Base-by-base conservation (phyloP, 805 yeast species). In the Torulaspora quercuum region DNA sequence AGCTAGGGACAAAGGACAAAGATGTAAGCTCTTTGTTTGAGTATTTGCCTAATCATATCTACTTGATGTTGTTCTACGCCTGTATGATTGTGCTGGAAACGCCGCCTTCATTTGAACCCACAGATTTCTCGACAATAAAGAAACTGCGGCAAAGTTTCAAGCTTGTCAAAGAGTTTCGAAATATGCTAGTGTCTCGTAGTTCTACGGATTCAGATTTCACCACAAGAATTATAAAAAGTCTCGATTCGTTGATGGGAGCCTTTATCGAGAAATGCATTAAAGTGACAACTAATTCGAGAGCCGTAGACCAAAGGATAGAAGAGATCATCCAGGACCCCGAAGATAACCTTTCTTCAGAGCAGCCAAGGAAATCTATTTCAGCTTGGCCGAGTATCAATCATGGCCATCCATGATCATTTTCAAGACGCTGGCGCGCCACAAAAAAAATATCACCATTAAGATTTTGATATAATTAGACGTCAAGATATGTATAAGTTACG, bases 321-420 rank as follows among this genome's bases (percentile, higher is more conserved):
- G 43, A 42, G 22, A 42, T 42, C n/a, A 39, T 35, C 13, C 42
- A 39, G 9, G 29, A 42, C 5, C 33, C 39, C 8, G 35, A 27
- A 27, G 35, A 33, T 2, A 17, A 25, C 5, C 10, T 25, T 9
- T 15, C 24, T 13, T 39, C 43, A 26, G 33, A 33, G 9, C 18
- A n/a, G 8, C 46, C 48, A 22, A 44, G 44, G 9, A 59, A 61
- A 27, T 56, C 53, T 28, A 65, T 69, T 22, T 46, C 61, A 25
- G 74, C 85, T 1, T 79, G 85, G 85, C 85, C 85, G 0, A 83
- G 84, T 0, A 69, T 76, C 9, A 72, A 78, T 46, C 83, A 76
- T 47, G 81, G 82, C 0, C 85, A 79, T 53, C 82, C 83, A 12
- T 50, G 33, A 25, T 7, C n/a, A 25, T 13, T 17, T 15, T 9